phyloP scores from a whole-genome alignment of 108 stramenopile genomes.

The Chaetoceros muelleri region DNA sequence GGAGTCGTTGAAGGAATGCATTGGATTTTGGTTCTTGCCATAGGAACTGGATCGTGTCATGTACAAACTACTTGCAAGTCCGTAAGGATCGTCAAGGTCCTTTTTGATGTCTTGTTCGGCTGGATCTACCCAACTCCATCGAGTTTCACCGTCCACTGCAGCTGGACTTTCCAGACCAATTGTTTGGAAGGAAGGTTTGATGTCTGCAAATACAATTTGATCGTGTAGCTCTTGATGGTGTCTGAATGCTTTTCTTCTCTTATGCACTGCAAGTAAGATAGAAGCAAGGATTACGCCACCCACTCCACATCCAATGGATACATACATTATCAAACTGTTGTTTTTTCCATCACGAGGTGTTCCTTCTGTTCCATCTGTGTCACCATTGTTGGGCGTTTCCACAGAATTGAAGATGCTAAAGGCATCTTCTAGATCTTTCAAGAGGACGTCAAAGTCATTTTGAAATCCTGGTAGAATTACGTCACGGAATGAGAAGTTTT shows the following conservation, averaged over 20 bases:
- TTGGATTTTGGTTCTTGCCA: no score
- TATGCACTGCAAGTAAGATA: not conserved
- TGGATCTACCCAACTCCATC: not conserved
- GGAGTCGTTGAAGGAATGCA: no score
- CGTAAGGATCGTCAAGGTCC: not conserved
- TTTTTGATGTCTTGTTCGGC: not conserved
- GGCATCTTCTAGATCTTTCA: not conserved
- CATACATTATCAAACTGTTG: not conserved
- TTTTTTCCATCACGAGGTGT: not conserved
- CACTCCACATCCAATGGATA: not conserved
- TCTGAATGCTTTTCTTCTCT: not conserved
- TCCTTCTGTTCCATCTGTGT: not conserved
- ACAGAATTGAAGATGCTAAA: not conserved
- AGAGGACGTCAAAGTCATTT: not conserved
- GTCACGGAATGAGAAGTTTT: slow-evolving; percentile 6
- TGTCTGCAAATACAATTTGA: not conserved
- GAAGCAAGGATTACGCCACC: not conserved
- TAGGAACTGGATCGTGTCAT: no score
- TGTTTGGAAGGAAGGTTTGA: not conserved
- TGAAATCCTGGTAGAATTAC: not conserved
- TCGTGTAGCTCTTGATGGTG: not conserved
- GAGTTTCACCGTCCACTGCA: not conserved
- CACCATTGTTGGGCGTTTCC: not conserved
- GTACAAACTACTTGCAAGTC: not conserved
- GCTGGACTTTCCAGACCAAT: not conserved